A percentile compares a stretch with the other conserved stretches of the same genome.
Evolutionary conservation across 768 basidiomycete species (phyloP).

Genomic region (Tephrocybe rancida): DNA sequence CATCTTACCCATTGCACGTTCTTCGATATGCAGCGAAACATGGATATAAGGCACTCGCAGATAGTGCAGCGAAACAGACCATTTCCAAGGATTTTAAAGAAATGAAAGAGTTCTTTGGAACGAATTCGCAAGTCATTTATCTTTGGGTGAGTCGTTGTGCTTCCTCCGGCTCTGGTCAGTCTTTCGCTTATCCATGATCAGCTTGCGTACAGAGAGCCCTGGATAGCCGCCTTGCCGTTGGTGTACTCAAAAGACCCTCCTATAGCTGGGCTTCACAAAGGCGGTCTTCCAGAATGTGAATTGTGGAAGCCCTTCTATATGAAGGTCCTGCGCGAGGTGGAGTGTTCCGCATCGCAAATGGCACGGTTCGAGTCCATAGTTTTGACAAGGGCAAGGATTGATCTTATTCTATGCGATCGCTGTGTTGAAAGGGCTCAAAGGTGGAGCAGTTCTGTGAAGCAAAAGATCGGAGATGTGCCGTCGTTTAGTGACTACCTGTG

Average conservation of each 20-base stretch:
- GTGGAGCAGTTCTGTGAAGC: slow-evolving; percentile 1
- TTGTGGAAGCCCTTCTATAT: slow-evolving; percentile 7
- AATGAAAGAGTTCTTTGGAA: slow-evolving; percentile 2
- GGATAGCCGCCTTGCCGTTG: neutral
- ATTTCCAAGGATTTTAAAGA: neutral
- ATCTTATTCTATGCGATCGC: neutral
- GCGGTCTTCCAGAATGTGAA: neutral
- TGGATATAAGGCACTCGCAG: slow-evolving; percentile 3
- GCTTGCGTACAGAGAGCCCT: slow-evolving; percentile 11
- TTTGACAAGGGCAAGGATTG: neutral
- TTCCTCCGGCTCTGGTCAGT: no score
- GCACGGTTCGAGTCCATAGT: neutral
- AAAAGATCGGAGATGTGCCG: neutral
- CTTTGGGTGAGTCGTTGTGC: neutral
- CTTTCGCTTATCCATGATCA: neutral
- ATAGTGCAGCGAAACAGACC: neutral
- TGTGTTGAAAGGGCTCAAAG: slow-evolving; percentile 4
- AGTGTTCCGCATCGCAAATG: neutral
- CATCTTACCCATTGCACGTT: neutral
- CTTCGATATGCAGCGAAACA: slow-evolving; percentile 11
- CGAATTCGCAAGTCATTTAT: neutral
- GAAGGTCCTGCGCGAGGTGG: neutral
- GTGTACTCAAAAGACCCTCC: slow-evolving; percentile 3
- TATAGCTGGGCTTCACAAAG: neutral
- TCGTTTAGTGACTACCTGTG: neutral